Base-by-base conservation (phyloP, 1,139 yeast species). In the Yarrowia galli region DNA sequence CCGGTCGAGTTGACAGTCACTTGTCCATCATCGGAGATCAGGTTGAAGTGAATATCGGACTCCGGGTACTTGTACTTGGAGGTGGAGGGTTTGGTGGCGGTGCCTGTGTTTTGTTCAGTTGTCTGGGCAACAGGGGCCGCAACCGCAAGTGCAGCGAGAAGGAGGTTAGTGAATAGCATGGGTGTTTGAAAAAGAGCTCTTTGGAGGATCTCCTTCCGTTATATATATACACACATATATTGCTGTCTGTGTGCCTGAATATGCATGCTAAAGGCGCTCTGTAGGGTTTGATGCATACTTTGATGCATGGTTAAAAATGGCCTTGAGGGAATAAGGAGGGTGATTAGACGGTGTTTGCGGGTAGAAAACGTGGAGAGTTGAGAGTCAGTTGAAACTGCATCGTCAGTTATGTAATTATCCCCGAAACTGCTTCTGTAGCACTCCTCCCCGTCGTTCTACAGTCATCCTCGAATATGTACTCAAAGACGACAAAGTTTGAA, bases 21-120 rank as follows among this genome's bases (percentile, higher is more conserved):
- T 13, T 38, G 60, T 4, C 60, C 60, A 10, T 54, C 60, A 13
- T 54, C 60, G 3, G 60, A 38, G 15, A 54, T 38, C n/a, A 54
- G 45, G 3, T 54, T 54, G 60, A 54, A 54, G 60, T 38, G 38
- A 9, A 54, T 23, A 23, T 54, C 60, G 12, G 60, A 54, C 10
- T 23, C 10, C 32, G 60, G 60, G 18, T 45, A 45, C 25, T 22
- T 22, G 45, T 54, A 54, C n/a, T 15, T 36, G 28, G 60, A 38
- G 35, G 15, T 13, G 18, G 60, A 38, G 22, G 15, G 23, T 20
- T 36, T 20, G 16, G 38, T 10, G 28, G 15, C 3, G 56, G 38
- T 2, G 18, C 9, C 28, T 20, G n/a, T 6, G 20, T 8, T 23
- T 23, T 32, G 8, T 15, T 7, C 18, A 3, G 54, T n/a, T 16